Base-by-base conservation (phyloP, 768 basidiomycete species). In the Xanthoconium stramineum region DNA sequence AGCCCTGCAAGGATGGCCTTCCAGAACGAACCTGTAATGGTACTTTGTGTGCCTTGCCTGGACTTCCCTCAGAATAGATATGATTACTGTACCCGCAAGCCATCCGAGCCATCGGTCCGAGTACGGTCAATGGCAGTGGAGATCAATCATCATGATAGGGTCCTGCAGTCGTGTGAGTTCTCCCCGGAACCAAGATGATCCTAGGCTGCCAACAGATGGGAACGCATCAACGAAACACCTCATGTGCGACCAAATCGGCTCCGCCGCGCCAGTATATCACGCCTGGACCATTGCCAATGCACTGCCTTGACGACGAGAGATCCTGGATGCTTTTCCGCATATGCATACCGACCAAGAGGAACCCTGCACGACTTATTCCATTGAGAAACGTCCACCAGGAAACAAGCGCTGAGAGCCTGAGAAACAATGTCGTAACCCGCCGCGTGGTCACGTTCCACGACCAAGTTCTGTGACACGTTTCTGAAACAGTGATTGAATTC, bases 401-500 rank as follows among this genome's bases (percentile, higher is more conserved):
- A 37, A 36, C 24, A 9, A 39, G 19, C n/a, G 6, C 17, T 7
- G 15, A 15, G 45, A 30, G 30, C 43, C 55, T 49, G 61, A 47
- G 56, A 61, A 53, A 44, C 17, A 1, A 30, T 15, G 14, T 10
- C 47, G 10, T 38, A 44, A 45, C 43, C 42, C n/a, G n/a, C n/a
- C n/a, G 52, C 37, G 47, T 61, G 63, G n/a, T n/a, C n/a, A n/a
- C n/a, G n/a, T 46, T 46, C 47, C n/a, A 32, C 19, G 11, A 12
- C 20, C 10, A 8, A 14, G 48, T n/a, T 33, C 48, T 61, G 53
- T 30, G 40, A 52, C 55, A 50, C 20, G 36, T 62, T 52, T 19
- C 54, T 55, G 44, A 65, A 58, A 50, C 10, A 35, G 40, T 33
- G n/a, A n/a, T n/a, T n/a, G n/a, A 29, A 30, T 44, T 53, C 38